Percentiles rank a stretch among this genome's conserved stretches.
These are phyloP conservation scores for Saposhnikovia divaricata DNA, from an alignment of 129 eudicot species.

Conservation along the genomic window DNA sequence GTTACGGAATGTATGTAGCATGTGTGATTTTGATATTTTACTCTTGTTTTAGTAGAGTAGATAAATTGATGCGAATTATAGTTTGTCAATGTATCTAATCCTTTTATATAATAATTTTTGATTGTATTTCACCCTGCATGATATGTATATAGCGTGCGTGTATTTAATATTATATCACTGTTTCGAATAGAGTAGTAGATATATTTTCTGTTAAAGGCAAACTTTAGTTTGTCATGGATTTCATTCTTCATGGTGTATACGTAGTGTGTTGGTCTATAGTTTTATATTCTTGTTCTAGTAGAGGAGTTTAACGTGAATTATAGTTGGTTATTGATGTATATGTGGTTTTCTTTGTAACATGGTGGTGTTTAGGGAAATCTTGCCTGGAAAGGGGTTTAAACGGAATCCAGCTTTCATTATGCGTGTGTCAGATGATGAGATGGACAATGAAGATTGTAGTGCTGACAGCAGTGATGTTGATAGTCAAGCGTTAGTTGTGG, in stretches of 20 bases:
- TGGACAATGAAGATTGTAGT: constrained; percentile 18
- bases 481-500: constrained; percentile 20
- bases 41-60: too few species aligned
- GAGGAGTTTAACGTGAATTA: not conserved
- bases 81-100: not conserved
- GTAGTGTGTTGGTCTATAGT: not conserved
- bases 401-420: constrained; percentile 46
- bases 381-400: constrained; percentile 22
- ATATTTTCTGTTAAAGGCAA: too few species aligned
- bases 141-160: too few species aligned
- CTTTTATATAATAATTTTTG: too few species aligned
- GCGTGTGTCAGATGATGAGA: constrained; percentile 54
- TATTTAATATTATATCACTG: too few species aligned
- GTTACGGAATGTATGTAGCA: not conserved
- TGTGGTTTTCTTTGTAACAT: not conserved
- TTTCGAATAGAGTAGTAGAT: too few species aligned
- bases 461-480: constrained; percentile 21
- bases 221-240: too few species aligned
- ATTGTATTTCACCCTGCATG: too few species aligned
- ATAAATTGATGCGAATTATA: too few species aligned
- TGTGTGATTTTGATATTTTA: not conserved
- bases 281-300: not conserved
- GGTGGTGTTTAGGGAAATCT: constrained; percentile 28
- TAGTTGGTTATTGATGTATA: not conserved
- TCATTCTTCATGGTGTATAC: not conserved